Evolutionary conservation across 164 flowering plant species (phyloP).

Genomic region (Umbilicus rupestris): DNA sequence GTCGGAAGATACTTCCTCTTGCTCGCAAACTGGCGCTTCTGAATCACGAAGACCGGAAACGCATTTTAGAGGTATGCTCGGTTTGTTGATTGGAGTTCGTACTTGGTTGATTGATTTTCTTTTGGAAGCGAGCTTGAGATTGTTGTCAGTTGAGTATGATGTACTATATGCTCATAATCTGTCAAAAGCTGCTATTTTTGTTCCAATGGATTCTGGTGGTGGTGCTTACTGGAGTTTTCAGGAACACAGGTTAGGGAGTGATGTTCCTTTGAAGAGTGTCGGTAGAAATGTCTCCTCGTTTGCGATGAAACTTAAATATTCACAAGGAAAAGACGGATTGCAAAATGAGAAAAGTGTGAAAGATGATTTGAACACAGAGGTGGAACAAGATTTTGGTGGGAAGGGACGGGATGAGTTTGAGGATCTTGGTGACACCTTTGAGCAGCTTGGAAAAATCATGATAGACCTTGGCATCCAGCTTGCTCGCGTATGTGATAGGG

Average conservation of each 20-base stretch:
- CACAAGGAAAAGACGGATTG: slow-evolving; percentile 15
- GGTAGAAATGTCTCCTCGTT: slow-evolving; percentile 74
- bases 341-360: slow-evolving; percentile 5
- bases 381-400: slow-evolving; percentile 11
- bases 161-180: too few relatives aligned
- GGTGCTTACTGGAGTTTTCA: slow-evolving; percentile 17
- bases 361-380: not conserved
- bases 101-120: not conserved
- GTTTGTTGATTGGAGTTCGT: not conserved
- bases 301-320: slow-evolving; percentile 68
- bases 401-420: slow-evolving; percentile 22
- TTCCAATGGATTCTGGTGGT: not conserved
- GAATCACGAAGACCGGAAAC: slow-evolving; percentile 34
- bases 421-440: slow-evolving; percentile 39
- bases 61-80: slow-evolving; percentile 51
- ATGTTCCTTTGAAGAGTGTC: slow-evolving; percentile 70
- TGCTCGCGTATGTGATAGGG: slow-evolving; percentile 66
- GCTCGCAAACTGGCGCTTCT: slow-evolving; percentile 73
- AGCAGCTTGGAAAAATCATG: slow-evolving; percentile 62
- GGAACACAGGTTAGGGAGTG: slow-evolving; percentile 83
- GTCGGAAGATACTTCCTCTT: slow-evolving; percentile 48
- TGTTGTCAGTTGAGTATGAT: too few relatives aligned
- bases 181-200: not conserved
- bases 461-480: slow-evolving; percentile 67
- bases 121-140: not conserved